These are phyloP conservation scores for Guyanaporus albipodus DNA, from an alignment of 768 basidiomycete species.

Conservation along the genomic window DNA sequence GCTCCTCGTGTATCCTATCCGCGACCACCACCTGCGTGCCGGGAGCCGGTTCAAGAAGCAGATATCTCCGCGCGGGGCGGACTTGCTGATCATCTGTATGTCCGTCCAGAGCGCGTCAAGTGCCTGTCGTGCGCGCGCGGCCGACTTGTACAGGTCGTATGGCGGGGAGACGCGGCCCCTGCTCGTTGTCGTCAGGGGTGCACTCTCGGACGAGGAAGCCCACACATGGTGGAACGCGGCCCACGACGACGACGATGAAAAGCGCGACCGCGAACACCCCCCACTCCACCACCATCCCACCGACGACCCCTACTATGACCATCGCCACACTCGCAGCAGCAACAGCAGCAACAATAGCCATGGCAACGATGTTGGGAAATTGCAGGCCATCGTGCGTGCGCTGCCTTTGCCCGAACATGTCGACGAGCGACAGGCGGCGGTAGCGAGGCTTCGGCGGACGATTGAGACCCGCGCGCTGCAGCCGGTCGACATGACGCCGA, in stretches of 20 bases:
- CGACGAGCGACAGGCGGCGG: neutral
- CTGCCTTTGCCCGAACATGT: slow-evolving; percentile 10
- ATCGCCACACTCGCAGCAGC: neutral
- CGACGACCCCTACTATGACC: too few species aligned
- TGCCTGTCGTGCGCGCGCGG: slow-evolving; percentile 11
- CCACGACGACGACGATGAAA: slow-evolving; percentile 8
- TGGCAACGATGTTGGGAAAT: neutral
- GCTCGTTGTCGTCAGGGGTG: slow-evolving; percentile 23
- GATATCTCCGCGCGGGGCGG: slow-evolving; percentile 18
- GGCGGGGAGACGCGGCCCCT: slow-evolving; percentile 27
- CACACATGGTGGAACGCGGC: slow-evolving; percentile 20
- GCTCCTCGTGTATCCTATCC: slow-evolving; percentile 18
- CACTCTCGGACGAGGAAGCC: slow-evolving; percentile 17
- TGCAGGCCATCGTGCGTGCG: slow-evolving; percentile 23
- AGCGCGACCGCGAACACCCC: neutral
- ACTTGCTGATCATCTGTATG: slow-evolving; percentile 24
- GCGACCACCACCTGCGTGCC: slow-evolving; percentile 19
- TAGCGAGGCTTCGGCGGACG: slow-evolving; percentile 9
- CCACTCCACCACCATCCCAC: too few species aligned
- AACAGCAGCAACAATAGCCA: too few species aligned
- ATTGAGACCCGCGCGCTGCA: slow-evolving; percentile 24
- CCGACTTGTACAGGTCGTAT: slow-evolving; percentile 18
- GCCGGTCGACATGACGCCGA: slow-evolving; percentile 17
- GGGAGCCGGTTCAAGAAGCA: slow-evolving; percentile 26
- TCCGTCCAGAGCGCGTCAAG: slow-evolving; percentile 4